A percentile compares a stretch with the other conserved stretches of the same genome.
Conservation (phyloP, 2,329 filamentous ascomycete species). For the Sordariomycetes sp. region DNA sequence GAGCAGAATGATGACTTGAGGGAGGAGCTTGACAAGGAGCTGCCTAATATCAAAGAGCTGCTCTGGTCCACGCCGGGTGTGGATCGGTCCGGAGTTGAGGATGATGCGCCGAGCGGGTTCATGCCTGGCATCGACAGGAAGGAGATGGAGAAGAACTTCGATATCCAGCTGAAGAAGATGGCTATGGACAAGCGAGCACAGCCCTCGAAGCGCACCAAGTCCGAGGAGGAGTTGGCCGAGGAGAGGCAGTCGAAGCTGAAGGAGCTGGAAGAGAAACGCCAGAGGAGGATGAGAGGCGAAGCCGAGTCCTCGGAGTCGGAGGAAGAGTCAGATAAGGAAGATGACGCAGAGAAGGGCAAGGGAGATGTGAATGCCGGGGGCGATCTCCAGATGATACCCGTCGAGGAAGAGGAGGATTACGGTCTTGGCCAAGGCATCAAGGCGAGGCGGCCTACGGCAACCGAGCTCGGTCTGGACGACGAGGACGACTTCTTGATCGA, state of each 20-base stretch:
- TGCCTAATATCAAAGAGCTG: slow-evolving; percentile 62
- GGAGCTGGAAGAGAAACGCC: slow-evolving; percentile 69
- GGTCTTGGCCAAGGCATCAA: slow-evolving; percentile 47
- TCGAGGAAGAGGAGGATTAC: slow-evolving; percentile 41
- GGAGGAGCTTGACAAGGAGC: slow-evolving; percentile 70
- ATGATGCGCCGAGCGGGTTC: slow-evolving; percentile 4
- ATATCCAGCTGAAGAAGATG: slow-evolving; percentile 68
- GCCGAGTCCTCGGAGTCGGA: slow-evolving; percentile 51
- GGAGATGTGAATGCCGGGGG: slow-evolving; percentile 15
- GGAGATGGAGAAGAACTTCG: slow-evolving; percentile 75
- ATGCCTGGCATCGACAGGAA: slow-evolving; percentile 42
- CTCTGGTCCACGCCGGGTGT: slow-evolving; percentile 38
- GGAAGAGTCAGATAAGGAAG: slow-evolving; percentile 25
- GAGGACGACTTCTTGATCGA: slow-evolving; percentile 92
- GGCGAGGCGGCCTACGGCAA: slow-evolving; percentile 38
- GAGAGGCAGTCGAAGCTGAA: slow-evolving; percentile 67
- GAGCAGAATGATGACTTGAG: slow-evolving; percentile 87
- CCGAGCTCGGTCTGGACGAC: slow-evolving; percentile 67
- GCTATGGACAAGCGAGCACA: slow-evolving; percentile 73
- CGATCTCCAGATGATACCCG: slow-evolving; percentile 8
- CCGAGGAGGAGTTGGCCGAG: slow-evolving; percentile 69
- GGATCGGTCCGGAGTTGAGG: slow-evolving; percentile 4
- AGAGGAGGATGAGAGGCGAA: slow-evolving; percentile 79
- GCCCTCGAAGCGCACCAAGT: slow-evolving; percentile 81
- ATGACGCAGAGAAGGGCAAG: slow-evolving; percentile 21